These are phyloP conservation scores for Suillus fuscotomentosus DNA, from an alignment of 768 basidiomycete genomes.

Conservation along the genomic window DNA sequence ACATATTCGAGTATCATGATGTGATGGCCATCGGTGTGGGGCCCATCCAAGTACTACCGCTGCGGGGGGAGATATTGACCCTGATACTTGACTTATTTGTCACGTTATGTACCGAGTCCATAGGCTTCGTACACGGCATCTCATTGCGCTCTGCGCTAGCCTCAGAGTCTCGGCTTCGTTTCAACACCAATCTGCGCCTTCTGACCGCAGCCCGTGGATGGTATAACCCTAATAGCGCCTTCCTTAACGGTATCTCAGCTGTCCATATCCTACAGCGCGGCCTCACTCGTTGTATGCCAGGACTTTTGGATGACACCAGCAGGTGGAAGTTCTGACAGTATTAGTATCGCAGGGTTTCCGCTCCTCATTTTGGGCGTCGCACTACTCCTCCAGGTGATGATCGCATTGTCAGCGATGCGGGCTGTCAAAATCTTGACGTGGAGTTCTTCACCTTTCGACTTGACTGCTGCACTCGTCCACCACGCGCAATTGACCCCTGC, in stretches of 20 bases:
- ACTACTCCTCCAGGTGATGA: background rate
- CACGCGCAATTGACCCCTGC: background rate
- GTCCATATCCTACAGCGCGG: conserved; percentile 28
- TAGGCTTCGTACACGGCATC: no score
- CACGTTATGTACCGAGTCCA: no score
- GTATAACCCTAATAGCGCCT: conserved; percentile 21
- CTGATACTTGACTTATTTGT: no score
- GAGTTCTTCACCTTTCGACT: background rate
- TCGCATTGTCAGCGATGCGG: background rate
- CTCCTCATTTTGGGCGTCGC: conserved; percentile 9
- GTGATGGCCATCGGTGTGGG: no score
- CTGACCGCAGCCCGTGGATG: conserved; percentile 1
- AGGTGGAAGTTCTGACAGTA: background rate
- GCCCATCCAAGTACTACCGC: no score
- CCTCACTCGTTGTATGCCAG: conserved; percentile 16
- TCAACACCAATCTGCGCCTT: no score
- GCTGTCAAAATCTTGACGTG: background rate
- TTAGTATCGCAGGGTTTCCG: conserved; percentile 16
- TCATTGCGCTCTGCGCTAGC: no score
- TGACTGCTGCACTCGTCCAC: background rate
- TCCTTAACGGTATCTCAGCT: conserved; percentile 22
- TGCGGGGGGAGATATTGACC: no score
- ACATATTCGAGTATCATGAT: background rate
- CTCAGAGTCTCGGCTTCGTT: no score
- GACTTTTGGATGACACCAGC: background rate